Evolutionary conservation across 139 green algal species (phyloP).

Genomic region (Volvox reticuliferus): DNA sequence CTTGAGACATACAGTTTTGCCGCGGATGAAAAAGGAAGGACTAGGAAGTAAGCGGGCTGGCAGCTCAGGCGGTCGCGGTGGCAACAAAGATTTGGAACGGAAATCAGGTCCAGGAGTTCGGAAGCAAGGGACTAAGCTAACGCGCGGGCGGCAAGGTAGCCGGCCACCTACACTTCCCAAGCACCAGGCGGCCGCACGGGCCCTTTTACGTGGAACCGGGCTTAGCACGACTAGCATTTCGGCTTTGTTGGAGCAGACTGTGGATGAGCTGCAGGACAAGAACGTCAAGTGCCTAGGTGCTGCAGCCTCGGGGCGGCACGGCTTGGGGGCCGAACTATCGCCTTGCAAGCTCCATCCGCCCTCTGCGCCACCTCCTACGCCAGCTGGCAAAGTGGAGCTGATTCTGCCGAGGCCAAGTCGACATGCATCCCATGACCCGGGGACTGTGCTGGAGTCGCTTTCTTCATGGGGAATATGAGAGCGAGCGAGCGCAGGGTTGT

Average conservation of each 20-base stretch:
- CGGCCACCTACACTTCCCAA: neutral
- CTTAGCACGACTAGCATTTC: neutral
- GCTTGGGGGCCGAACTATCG: neutral
- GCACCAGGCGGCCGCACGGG: neutral
- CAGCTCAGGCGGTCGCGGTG: neutral
- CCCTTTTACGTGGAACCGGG: neutral
- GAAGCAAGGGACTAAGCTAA: constrained; percentile 4
- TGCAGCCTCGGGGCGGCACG: neutral
- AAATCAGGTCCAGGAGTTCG: neutral
- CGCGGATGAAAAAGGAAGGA: constrained; percentile 13
- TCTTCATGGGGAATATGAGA: neutral
- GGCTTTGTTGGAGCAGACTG: constrained; percentile 1
- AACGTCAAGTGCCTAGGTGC: neutral
- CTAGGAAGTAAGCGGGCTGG: neutral
- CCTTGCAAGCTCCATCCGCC: neutral
- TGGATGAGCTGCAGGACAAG: constrained; percentile 9
- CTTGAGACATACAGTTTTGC: neutral
- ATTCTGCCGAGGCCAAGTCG: neutral
- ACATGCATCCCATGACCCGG: neutral
- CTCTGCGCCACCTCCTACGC: constrained; percentile 4
- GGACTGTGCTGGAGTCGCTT: constrained; percentile 28
- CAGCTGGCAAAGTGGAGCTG: neutral
- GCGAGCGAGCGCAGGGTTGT: too few species aligned
- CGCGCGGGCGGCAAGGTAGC: neutral
- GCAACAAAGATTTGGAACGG: neutral